Evolutionary conservation across 2,329 filamentous ascomycete species (phyloP).

Genomic region (Sphaerostilbella broomeana): DNA sequence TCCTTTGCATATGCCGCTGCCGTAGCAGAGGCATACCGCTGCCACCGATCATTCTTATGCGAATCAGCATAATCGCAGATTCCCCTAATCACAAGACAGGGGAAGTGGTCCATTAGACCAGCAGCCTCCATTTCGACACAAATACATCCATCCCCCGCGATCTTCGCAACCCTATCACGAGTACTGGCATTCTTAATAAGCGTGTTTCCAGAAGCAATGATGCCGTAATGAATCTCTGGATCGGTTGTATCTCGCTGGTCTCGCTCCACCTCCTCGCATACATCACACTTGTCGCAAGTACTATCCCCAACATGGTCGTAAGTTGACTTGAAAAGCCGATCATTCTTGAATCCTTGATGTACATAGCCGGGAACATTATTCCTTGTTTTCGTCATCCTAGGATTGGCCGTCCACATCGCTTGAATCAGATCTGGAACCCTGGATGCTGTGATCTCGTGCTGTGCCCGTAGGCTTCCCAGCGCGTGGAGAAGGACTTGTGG

Average conservation of each 20-base stretch:
- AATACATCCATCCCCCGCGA: constrained; percentile 1
- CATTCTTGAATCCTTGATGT: neutral
- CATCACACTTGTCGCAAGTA: neutral
- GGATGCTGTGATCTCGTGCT: neutral
- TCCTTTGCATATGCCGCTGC: constrained; percentile 26
- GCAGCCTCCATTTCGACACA: constrained; percentile 29
- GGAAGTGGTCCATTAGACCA: constrained; percentile 20
- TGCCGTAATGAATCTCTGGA: constrained; percentile 16
- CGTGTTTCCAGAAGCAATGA: constrained; percentile 25
- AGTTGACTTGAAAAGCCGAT: neutral
- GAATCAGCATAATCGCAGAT: constrained; percentile 35
- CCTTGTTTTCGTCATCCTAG: constrained; percentile 8
- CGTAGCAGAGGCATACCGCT: constrained; percentile 27
- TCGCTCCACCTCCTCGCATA: neutral
- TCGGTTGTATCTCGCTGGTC: neutral
- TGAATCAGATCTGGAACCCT: neutral
- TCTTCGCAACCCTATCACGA: constrained; percentile 24
- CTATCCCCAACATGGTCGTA: neutral
- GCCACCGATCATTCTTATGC: constrained; percentile 33
- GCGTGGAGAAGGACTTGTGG: neutral
- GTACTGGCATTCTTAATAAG: constrained; percentile 29
- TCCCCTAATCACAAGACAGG: constrained; percentile 31
- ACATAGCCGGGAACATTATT: constrained; percentile 5
- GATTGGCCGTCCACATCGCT: constrained; percentile 3
- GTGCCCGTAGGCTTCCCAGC: neutral